These are phyloP conservation scores for Alternaria gansuensis DNA, from an alignment of 2,329 filamentous ascomycete genomes.

Conservation along the genomic window DNA sequence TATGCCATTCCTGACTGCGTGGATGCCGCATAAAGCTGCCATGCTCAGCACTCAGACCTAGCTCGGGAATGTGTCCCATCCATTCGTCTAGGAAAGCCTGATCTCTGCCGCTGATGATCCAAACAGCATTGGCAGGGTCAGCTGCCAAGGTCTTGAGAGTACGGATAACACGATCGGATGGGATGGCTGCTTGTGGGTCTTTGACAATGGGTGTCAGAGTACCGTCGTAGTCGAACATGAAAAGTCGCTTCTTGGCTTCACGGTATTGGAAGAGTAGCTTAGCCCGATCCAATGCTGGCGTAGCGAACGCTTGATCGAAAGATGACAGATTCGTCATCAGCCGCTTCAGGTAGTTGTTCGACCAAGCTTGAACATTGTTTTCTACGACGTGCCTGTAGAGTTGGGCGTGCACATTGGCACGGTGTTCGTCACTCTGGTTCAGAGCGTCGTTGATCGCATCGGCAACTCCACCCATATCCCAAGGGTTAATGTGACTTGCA, in stretches of 20 bases:
- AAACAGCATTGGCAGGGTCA: slow-evolving; percentile 86
- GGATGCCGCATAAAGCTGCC: slow-evolving; percentile 93
- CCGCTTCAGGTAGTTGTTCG: slow-evolving; percentile 77
- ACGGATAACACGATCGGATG: slow-evolving; percentile 81
- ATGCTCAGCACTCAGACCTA: slow-evolving; percentile 97
- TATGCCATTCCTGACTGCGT: slow-evolving; percentile 80
- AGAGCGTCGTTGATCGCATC: slow-evolving; percentile 83
- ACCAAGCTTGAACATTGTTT: slow-evolving; percentile 89
- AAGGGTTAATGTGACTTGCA: slow-evolving; percentile 96
- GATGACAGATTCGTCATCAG: slow-evolving; percentile 82
- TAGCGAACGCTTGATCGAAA: slow-evolving; percentile 76
- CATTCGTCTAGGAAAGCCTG: slow-evolving; percentile 90
- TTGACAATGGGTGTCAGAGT: slow-evolving; percentile 94
- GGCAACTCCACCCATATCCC: slow-evolving; percentile 86
- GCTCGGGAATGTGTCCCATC: slow-evolving; percentile 85
- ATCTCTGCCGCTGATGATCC: slow-evolving; percentile 97
- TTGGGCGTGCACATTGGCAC: slow-evolving; percentile 72
- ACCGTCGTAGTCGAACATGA: slow-evolving; percentile 99
- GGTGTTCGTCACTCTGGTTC: slow-evolving; percentile 74
- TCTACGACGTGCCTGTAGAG: slow-evolving; percentile 85
- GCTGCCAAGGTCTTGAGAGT: slow-evolving; percentile 81
- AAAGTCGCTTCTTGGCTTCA: slow-evolving; percentile 78
- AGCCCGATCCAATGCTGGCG: slow-evolving; percentile 80
- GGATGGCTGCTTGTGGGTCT: slow-evolving; percentile 87
- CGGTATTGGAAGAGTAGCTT: slow-evolving; percentile 78